Evolutionary conservation across 352 stramenopile genomes (phyloP), one percentile per base, ranked within the genome.

Genomic region (Phytopythium cucurbitacearum): DNA sequence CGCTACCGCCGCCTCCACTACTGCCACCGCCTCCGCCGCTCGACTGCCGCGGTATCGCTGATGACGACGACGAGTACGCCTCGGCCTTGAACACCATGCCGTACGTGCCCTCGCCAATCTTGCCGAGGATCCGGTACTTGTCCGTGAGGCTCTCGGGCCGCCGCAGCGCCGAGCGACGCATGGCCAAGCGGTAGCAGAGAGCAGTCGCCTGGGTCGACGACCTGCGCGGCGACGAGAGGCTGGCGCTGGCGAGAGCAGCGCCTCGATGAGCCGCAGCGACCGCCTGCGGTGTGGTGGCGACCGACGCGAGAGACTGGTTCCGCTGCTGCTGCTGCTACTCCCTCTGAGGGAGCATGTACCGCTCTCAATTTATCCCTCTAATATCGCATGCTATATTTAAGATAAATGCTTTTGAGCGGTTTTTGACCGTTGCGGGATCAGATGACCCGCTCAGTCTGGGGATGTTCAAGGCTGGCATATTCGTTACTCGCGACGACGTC

Each of bases 81-180:
- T 95, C 86, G 8, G 83, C 87, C 57, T 94, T 95, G 63, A 92
- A 96, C 44, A 96, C 87, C 56, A 94, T 80, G 46, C 87, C 87
- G 63, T 96, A 96, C 42, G 87, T 96, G 41, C 87, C 87, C 57
- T 94, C 86, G 40, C 87, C 87, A 47, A 96, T 89, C 72, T 96
- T 94, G 53, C 77, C 80, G 38, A 94, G 52, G 56, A 94, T 85
- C 48, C 79, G 80, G 69, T 95, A 95, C 54, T 87, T 87, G 65
- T 92, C 81, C 53, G 78, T 89, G 48, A 94, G 54, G 36, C 74
- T 75, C 66, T 91, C 79, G 55, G 71, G 75, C 36, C 81, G 73
- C 41, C 76, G 79, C 51, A 92, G 56, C 36, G 76, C 61, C 33
- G 71, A 68, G 21, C 81, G 81, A 1, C 81, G 69, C 81, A 92